Conservation (phyloP, 148 eudicot species). For the Dysphania ambrosioides region DNA sequence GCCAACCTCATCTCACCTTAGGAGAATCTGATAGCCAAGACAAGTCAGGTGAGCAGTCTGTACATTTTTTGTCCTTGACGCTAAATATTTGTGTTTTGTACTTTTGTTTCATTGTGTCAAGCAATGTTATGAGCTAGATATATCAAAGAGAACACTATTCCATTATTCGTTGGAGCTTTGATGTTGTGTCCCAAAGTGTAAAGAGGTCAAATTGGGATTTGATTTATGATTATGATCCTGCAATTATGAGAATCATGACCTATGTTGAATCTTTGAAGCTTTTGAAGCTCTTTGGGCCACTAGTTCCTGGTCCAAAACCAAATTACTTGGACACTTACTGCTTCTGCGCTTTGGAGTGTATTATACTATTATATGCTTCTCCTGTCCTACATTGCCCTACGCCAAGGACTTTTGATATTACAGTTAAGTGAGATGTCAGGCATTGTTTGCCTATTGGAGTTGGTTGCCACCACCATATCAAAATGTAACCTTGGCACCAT, state of each 20-base stretch:
- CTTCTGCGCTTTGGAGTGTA: not conserved
- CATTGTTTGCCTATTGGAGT: not conserved
- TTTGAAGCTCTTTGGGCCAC: not conserved
- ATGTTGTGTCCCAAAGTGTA: not conserved
- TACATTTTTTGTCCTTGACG: not conserved
- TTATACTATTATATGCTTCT: not conserved
- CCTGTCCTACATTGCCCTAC: not conserved
- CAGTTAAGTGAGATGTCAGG: not conserved
- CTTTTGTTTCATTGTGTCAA: constrained; percentile 1
- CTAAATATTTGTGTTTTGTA: constrained; percentile 1
- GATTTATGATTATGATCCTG: not conserved
- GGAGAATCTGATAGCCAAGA: constrained; percentile 14
- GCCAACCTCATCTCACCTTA: constrained; percentile 1
- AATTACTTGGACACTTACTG: not conserved
- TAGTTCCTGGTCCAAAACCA: not conserved
- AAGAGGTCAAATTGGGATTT: not conserved
- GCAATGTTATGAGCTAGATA: not conserved
- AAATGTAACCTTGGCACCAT: not conserved
- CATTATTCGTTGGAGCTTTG: not conserved
- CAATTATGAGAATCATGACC: not conserved
- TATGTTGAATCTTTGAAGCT: not conserved
- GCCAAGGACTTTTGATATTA: not conserved
- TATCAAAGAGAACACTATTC: not conserved
- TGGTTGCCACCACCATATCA: not conserved
- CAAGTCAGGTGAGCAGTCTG: constrained; percentile 25